phyloP scores from a whole-genome alignment of 306 rosid species.

The Quercus gilva region DNA sequence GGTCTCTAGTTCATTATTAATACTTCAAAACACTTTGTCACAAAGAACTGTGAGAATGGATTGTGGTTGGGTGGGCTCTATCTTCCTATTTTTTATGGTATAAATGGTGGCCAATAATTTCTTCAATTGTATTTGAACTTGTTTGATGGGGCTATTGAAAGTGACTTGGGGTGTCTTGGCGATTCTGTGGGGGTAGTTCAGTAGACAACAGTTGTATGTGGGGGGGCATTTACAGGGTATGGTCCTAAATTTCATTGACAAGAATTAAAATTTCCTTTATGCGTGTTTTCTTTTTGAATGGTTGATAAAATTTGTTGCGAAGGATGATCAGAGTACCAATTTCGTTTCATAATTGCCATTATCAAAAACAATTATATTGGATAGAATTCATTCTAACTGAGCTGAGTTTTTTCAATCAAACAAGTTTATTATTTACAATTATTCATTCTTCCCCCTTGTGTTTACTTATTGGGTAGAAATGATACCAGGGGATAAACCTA shows the following conservation, averaged over 20 bases:
- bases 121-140: constrained; percentile 18
- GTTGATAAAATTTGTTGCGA: constrained; percentile 2
- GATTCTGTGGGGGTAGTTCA: constrained; percentile 20
- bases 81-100: constrained; percentile 11
- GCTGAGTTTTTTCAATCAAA: neutral
- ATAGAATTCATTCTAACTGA: neutral
- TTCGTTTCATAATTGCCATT: neutral
- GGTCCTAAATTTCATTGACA: constrained; percentile 16
- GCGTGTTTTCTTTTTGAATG: constrained; percentile 22
- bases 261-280: neutral
- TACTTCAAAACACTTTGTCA: neutral
- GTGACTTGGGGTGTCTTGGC: constrained; percentile 27
- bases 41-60: neutral
- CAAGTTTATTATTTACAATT: neutral
- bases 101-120: constrained; percentile 25
- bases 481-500: neutral
- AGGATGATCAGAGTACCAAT: neutral
- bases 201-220: constrained; percentile 39
- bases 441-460: neutral
- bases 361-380: neutral
- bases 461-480: neutral
- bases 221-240: constrained; percentile 40
- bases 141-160: constrained; percentile 28
- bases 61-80: neutral
- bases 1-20: neutral